Conservation (phyloP, 2,329 filamentous ascomycete genomes). For the Aspergillus texensis region DNA sequence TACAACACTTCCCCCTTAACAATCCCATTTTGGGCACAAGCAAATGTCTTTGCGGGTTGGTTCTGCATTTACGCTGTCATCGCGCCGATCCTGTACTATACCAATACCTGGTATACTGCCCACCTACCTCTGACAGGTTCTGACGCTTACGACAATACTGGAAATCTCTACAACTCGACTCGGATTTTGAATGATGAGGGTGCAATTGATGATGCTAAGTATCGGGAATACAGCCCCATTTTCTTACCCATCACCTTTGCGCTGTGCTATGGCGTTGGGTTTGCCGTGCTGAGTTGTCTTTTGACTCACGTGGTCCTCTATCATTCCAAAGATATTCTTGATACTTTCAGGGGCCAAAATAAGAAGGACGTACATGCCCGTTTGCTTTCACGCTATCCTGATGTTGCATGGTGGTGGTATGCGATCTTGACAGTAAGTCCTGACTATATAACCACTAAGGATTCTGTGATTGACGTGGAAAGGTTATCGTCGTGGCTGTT, state of each 20-base stretch:
- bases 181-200: constrained; percentile 57
- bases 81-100: constrained; percentile 36
- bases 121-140: constrained; percentile 33
- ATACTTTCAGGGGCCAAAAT: constrained; percentile 16
- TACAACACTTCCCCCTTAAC: constrained; percentile 28
- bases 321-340: constrained; percentile 26
- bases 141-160: constrained; percentile 45
- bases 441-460: background rate
- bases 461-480: background rate
- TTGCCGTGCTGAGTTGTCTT: constrained; percentile 62
- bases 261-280: constrained; percentile 57
- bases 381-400: constrained; percentile 38
- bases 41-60: constrained; percentile 44
- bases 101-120: constrained; percentile 32
- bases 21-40: constrained; percentile 40
- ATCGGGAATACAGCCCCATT: constrained; percentile 63
- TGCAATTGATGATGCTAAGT: constrained; percentile 58
- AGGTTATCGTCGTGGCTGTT: constrained; percentile 41
- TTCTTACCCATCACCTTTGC: constrained; percentile 61
- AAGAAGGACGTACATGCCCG: constrained; percentile 44
- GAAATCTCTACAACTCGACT: constrained; percentile 58
- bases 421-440: constrained; percentile 29
- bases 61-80: constrained; percentile 40
- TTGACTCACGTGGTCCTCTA: constrained; percentile 25
- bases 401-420: constrained; percentile 46